These are phyloP conservation scores for Metroxylon sagu DNA, from an alignment of 176 grass and related monocot species.

Conservation along the genomic window DNA sequence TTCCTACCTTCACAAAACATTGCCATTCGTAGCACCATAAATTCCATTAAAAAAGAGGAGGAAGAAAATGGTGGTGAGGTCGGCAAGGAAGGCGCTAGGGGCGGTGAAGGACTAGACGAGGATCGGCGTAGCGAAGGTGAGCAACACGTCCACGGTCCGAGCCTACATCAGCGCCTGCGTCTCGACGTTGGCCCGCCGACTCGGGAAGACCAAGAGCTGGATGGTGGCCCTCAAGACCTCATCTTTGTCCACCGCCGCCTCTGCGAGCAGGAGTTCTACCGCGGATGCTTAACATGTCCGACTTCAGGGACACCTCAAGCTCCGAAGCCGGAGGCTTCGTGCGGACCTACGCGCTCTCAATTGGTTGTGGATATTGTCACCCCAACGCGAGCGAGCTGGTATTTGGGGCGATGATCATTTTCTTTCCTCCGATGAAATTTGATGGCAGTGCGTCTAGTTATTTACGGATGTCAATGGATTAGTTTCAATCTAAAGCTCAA, in stretches of 20 bases:
- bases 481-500: no score
- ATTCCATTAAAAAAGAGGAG: no score
- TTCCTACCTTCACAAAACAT: no score
- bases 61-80: slow-evolving; percentile 55
- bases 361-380: no score
- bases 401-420: no score
- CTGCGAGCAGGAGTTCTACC: slow-evolving; percentile 12
- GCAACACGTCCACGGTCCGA: slow-evolving; percentile 22
- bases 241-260: slow-evolving; percentile 73
- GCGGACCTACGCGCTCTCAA: slow-evolving; percentile 32
- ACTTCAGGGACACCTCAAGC: slow-evolving; percentile 35
- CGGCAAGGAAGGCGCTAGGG: slow-evolving; percentile 62
- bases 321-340: slow-evolving; percentile 49
- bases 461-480: no score
- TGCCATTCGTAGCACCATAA: no score
- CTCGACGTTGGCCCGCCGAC: slow-evolving; percentile 36
- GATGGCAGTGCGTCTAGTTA: no score
- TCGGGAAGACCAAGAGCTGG: slow-evolving; percentile 60
- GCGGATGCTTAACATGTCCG: slow-evolving; percentile 52
- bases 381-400: slow-evolving; percentile 33
- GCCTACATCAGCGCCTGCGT: slow-evolving; percentile 41
- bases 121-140: slow-evolving; percentile 68
- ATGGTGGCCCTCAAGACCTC: slow-evolving; percentile 85
- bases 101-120: slow-evolving; percentile 89
- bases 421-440: no score